These are phyloP conservation scores for Fusarium nygamai DNA, from an alignment of 2,329 filamentous ascomycete genomes.

Conservation along the genomic window DNA sequence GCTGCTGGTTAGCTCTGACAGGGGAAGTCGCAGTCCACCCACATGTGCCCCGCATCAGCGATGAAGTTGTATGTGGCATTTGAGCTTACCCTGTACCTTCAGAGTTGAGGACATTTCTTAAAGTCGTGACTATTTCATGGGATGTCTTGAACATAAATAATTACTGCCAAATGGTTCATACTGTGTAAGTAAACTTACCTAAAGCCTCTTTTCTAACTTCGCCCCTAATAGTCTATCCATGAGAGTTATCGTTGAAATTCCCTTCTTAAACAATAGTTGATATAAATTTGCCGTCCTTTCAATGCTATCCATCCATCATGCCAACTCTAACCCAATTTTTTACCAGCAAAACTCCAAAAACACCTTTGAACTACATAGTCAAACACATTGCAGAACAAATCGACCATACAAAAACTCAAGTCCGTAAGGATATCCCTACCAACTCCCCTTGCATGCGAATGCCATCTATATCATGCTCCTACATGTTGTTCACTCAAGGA, in stretches of 20 bases:
- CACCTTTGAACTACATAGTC: conserved; percentile 11
- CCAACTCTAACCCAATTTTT: conserved; percentile 24
- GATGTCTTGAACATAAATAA: no score
- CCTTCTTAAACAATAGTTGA: neutral
- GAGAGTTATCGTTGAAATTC: neutral
- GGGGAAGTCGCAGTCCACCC: conserved; percentile 3
- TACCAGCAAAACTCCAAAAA: conserved; percentile 29
- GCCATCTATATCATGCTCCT: neutral
- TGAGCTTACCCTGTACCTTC: conserved; percentile 32
- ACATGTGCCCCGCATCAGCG: conserved; percentile 28
- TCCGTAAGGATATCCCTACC: conserved; percentile 6
- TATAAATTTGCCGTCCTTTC: neutral
- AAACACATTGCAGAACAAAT: neutral
- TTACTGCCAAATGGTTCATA: neutral
- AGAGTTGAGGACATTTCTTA: neutral
- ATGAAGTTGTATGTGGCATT: neutral
- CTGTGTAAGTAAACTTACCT: neutral
- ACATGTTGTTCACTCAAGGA: conserved; percentile 71
- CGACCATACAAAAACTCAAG: neutral
- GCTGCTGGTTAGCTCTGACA: conserved; percentile 26
- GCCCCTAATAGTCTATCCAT: neutral
- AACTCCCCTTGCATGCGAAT: conserved; percentile 21
- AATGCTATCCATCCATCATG: neutral
- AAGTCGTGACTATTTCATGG: neutral
- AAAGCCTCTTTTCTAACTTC: neutral